A percentile compares a stretch with the other conserved stretches of the same genome.
These are phyloP conservation scores for Saccharomycopsis hybrid DNA, from an alignment of 1,139 yeast genomes.

Conservation along the genomic window DNA sequence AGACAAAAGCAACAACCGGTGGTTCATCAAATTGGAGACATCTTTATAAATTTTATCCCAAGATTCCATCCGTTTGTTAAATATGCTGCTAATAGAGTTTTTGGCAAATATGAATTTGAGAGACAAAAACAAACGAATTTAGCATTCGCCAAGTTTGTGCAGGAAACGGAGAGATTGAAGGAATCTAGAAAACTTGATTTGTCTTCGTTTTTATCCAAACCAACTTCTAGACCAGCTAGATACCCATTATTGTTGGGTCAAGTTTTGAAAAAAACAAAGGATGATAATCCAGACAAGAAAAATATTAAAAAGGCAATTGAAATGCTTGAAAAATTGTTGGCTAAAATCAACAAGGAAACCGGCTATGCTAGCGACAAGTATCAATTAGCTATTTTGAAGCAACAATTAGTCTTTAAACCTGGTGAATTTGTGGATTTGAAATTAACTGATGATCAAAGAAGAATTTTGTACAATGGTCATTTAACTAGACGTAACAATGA, in stretches of 20 bases:
- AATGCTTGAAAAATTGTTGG: constrained; percentile 68
- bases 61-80: constrained; percentile 86
- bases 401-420: constrained; percentile 60
- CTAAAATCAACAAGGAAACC: constrained; percentile 78
- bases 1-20: constrained; percentile 88
- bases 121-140: constrained; percentile 88
- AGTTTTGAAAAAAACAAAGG: constrained; percentile 73
- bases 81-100: constrained; percentile 94
- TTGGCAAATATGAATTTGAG: constrained; percentile 93
- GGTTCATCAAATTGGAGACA: constrained; percentile 80
- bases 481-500: constrained; percentile 73
- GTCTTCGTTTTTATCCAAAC: constrained; percentile 88
- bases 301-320: constrained; percentile 69
- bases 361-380: constrained; percentile 94
- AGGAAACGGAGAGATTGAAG: constrained; percentile 82
- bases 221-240: constrained; percentile 93
- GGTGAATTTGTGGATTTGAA: constrained; percentile 90
- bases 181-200: constrained; percentile 89
- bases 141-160: constrained; percentile 85
- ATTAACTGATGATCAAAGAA: constrained; percentile 73
- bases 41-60: constrained; percentile 76
- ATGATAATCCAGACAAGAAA: constrained; percentile 67
- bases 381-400: constrained; percentile 79
- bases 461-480: constrained; percentile 71
- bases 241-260: constrained; percentile 83